phyloP scores from a whole-genome alignment of 2,329 filamentous ascomycete genomes.

The Aspergillus puulaauensis region DNA sequence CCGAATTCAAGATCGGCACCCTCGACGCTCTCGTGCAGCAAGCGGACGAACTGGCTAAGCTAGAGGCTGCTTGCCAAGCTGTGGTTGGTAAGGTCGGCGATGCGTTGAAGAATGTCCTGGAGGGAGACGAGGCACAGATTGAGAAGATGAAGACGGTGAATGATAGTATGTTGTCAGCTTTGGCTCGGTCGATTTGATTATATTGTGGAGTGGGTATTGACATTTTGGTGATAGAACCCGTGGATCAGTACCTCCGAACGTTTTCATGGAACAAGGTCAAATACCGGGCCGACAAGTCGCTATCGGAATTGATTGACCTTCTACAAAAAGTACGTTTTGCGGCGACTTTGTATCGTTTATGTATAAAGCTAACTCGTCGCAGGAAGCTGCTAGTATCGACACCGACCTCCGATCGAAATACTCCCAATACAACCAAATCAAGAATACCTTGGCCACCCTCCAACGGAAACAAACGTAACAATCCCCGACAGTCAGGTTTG shows the following conservation, averaged over 20 bases:
- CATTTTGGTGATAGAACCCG: constrained; percentile 68
- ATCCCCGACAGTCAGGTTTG: background rate
- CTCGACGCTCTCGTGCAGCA: constrained; percentile 93
- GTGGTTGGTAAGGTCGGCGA: constrained; percentile 88
- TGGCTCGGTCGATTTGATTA: background rate
- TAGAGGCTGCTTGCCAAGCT: constrained; percentile 73
- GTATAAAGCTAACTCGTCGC: constrained; percentile 4
- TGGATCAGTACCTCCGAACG: constrained; percentile 83
- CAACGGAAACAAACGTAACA: constrained; percentile 82
- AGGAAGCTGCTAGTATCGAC: constrained; percentile 90
- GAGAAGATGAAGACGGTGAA: constrained; percentile 89
- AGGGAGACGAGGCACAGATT: constrained; percentile 79
- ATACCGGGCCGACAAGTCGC: constrained; percentile 87
- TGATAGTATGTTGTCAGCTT: constrained; percentile 65
- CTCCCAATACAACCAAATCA: constrained; percentile 89
- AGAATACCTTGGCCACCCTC: constrained; percentile 76
- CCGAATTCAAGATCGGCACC: constrained; percentile 96
- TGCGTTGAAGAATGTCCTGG: constrained; percentile 77
- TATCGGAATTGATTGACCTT: constrained; percentile 81
- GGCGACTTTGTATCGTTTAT: no score
- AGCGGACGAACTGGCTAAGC: constrained; percentile 89
- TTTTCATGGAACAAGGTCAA: constrained; percentile 99
- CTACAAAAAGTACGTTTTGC: constrained; percentile 70
- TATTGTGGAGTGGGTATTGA: constrained; percentile 4
- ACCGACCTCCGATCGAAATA: constrained; percentile 95